Base-by-base conservation (phyloP, 441 rosid genomes). In the Populus hybrid region DNA sequence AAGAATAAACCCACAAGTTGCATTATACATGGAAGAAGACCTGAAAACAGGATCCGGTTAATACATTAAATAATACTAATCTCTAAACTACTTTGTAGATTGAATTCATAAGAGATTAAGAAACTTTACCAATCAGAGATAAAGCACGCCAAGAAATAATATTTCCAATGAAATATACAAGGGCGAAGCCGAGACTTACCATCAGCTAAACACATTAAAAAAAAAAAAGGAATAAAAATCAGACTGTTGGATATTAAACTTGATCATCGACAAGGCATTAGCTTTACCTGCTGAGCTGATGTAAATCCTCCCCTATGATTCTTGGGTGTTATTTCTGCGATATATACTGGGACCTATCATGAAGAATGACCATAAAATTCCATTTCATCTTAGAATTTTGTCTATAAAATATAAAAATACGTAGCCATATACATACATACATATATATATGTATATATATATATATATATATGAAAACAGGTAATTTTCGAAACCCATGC, bases 1-100 rank as follows among this genome's bases (percentile, higher is more conserved):
- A 88, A 88, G 78, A 90, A 89, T 10, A 89, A 69, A 61, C 90
- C 85, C 1, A 86, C 28, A 42, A 84, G 38, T 34, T 90, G 93
- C 18, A 89, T 1, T 35, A 70, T 40, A 71, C 86, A 82, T 24
- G 93, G 89, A 53, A 80, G n/a, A 46, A 72, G 76, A 71, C 82
- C 97, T 90, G 82, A 38, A 35, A 77, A 69, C 10, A 35, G 42
- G 42, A 30, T 69, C 18, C 8, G 18, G 40, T 67, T 4, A 5
- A 7, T 5, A 16, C 18, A 66, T 11, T 10, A 32, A 35, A 28
- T 24, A 42, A 61, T 50, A n/a, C 8, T 20, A 18, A 2, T 30
- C 24, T 42, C 2, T 11, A 23, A 46, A 20, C 26, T 57, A 36
- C 6, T 24, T 26, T 28, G 30, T 6, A 30, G 18, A 72, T 18